Base-by-base conservation (phyloP, 768 basidiomycete species). In the Naganishia kalamii region DNA sequence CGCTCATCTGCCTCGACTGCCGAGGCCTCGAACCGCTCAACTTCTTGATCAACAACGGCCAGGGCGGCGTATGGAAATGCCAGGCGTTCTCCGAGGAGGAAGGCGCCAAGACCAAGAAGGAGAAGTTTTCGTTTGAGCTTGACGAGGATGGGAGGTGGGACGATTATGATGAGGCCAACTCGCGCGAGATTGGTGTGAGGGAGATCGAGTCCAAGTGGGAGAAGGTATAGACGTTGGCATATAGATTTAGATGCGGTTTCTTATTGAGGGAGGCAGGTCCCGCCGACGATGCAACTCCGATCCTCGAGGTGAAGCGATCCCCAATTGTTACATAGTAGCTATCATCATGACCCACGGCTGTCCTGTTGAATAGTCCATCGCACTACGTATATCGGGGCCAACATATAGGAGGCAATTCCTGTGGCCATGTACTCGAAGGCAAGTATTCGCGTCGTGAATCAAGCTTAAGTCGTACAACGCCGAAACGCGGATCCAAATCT, bases 131-230 rank as follows among this genome's bases (percentile, higher is more conserved):
- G 15, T 72, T 76, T 59, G 75, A 78, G 64, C 67, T 74, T 63
- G 73, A 74, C 13, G 75, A 73, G 48, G 70, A 70, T 48, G 76
- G 72, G 35, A 37, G 77, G 47, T 78, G 75, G 75, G 77, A 78
- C 65, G 77, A 78, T 69, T 78, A 78, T 65, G 77, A 78, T 65
- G 77, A 76, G 68, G 70, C 70, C 48, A 68, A 69, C 33, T 69
- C 66, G n/a, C 50, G 63, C 59, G 65, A 73, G 25, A 73, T 78
- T 21, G 71, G 73, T 3, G 68, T 78, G 0, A 70, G 70, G 49
- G 75, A 74, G 57, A 59, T 76, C 25, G 65, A 74, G 60, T 46
- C 65, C 23, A 71, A 69, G 63, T 68, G 66, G 66, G 62, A 60
- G 25, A 51, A 52, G 23, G 41, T 35, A 60, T 66, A 59, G 37